A percentile compares a stretch with the other conserved stretches of the same genome.
Evolutionary conservation across 192 early-diverging fungal genomes (phyloP).

Genomic region (Gaertneriomyces semiglobifer): DNA sequence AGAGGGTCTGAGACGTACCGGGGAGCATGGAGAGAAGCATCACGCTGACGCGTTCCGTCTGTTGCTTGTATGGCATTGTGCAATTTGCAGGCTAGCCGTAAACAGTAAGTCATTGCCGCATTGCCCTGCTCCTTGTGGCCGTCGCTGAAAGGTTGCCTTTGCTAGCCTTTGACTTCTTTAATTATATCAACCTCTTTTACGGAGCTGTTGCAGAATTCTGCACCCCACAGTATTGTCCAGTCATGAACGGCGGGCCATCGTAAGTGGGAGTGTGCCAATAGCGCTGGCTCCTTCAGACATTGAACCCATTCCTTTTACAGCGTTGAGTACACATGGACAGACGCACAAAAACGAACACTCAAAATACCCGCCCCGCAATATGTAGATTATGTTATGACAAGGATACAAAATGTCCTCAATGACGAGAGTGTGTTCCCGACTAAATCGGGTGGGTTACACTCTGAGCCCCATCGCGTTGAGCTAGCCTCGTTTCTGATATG

Average conservation of each 20-base stretch:
- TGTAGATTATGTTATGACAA: constrained; percentile 86
- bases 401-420: constrained; percentile 79
- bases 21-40: background rate
- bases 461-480: background rate
- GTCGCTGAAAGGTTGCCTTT: background rate
- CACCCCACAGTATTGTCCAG: constrained; percentile 72
- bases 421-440: constrained; percentile 94
- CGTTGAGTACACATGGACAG: constrained; percentile 89
- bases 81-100: constrained; percentile 30
- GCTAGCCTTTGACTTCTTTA: constrained; percentile 84
- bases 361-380: constrained; percentile 93
- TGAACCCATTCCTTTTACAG: constrained; percentile 7
- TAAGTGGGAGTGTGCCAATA: constrained; percentile 19
- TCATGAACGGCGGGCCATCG: constrained; percentile 80
- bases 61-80: constrained; percentile 9
- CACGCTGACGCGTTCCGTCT: background rate
- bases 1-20: constrained; percentile 18
- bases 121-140: no score
- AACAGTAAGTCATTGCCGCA: constrained; percentile 28
- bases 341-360: constrained; percentile 67
- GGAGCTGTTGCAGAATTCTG: constrained; percentile 86
- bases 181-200: constrained; percentile 87
- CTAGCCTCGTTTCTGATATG: background rate
- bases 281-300: no score
- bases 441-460: constrained; percentile 58